Conservation (phyloP, 495 filamentous ascomycete genomes). For the Patellaria atrata region DNA sequence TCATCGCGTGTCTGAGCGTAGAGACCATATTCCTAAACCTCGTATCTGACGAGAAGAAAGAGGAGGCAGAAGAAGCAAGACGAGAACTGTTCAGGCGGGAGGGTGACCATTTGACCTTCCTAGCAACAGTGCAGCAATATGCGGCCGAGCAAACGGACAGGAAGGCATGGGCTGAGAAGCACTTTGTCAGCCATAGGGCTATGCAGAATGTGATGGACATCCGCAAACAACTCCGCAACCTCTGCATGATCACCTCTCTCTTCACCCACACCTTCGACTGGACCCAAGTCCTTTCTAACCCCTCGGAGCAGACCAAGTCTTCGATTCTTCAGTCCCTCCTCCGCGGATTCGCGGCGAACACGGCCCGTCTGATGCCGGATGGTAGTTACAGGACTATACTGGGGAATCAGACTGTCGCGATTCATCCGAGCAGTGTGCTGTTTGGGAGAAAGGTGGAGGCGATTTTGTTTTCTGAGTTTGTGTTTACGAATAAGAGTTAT, state of each 20-base stretch:
- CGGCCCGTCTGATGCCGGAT: conserved; percentile 69
- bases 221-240: conserved; percentile 66
- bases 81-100: conserved; percentile 63
- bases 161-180: conserved; percentile 59
- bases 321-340: conserved; percentile 67
- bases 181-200: conserved; percentile 65
- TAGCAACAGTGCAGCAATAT: conserved; percentile 72
- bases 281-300: conserved; percentile 9
- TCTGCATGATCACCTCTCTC: conserved; percentile 40
- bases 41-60: conserved; percentile 64
- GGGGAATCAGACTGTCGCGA: conserved; percentile 71
- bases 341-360: conserved; percentile 65
- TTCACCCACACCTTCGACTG: not conserved
- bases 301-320: conserved; percentile 37
- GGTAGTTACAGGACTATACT: conserved; percentile 71
- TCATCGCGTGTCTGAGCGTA: conserved; percentile 75
- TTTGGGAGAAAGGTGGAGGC: conserved; percentile 82
- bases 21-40: conserved; percentile 80
- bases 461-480: conserved; percentile 91
- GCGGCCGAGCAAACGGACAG: conserved; percentile 59
- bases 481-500: conserved; percentile 86
- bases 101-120: conserved; percentile 79
- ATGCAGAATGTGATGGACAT: conserved; percentile 77
- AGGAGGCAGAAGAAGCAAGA: conserved; percentile 57
- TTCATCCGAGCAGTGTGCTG: conserved; percentile 78